A percentile compares a stretch with the other conserved stretches of the same genome.
These are phyloP conservation scores for Camelina neglecta DNA, from an alignment of 345 rosid species.

Conservation along the genomic window DNA sequence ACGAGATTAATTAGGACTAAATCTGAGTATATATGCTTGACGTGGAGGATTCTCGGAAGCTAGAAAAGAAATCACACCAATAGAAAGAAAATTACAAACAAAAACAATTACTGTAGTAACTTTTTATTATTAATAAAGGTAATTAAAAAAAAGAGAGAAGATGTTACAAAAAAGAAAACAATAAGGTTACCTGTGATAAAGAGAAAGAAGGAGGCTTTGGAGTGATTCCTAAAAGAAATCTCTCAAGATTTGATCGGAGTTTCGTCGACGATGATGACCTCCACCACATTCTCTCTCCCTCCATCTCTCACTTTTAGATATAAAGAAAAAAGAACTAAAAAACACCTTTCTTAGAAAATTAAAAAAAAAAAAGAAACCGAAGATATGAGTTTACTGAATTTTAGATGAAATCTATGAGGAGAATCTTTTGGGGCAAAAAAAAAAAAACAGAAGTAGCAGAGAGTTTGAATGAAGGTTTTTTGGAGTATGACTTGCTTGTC, in stretches of 20 bases:
- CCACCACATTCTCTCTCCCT: slow-evolving; percentile 38
- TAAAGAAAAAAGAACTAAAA: not conserved
- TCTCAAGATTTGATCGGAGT: slow-evolving; percentile 47
- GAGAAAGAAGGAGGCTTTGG: slow-evolving; percentile 56
- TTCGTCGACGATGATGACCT: slow-evolving; percentile 35
- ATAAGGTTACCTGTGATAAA: slow-evolving; percentile 50
- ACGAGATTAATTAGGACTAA: not conserved
- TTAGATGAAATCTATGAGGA: not conserved
- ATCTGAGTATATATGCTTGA: slow-evolving; percentile 3
- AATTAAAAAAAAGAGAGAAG: slow-evolving; percentile 39
- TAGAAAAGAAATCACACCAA: not conserved
- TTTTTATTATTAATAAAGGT: not conserved
- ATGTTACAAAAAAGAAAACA: not conserved
- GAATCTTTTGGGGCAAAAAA: not conserved
- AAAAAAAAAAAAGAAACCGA: not conserved
- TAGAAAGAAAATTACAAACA: not conserved
- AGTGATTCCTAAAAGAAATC: slow-evolving; percentile 56
- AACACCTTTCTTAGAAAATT: not conserved
- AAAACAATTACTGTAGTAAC: not conserved
- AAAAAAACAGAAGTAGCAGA: not conserved
- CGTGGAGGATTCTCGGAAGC: not conserved
- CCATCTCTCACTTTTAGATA: not conserved
- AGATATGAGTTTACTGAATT: slow-evolving; percentile 1
- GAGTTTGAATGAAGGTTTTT: slow-evolving; percentile 11
- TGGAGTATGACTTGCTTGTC: slow-evolving; percentile 26